Evolutionary conservation across 257 asterid species (phyloP), one percentile per base, ranked within the genome.

Genomic region (Buddleja alternifolia): DNA sequence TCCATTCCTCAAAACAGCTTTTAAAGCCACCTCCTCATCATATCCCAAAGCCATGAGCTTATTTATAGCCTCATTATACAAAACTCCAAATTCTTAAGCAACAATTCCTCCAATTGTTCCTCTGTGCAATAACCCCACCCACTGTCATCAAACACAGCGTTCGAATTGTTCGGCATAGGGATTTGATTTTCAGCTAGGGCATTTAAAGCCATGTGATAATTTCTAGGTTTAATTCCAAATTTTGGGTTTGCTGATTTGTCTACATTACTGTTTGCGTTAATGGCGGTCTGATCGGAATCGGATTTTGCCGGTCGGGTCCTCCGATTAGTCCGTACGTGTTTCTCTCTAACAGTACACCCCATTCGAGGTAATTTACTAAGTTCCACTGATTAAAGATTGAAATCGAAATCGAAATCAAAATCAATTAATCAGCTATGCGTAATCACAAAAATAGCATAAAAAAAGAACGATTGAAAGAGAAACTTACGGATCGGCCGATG

Each of bases 331-430:
- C 95, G 83, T 67, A 83, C 80, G 67, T 84, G 89, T 52, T 93
- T 93, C 17, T 93, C 97, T 47, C 95, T 82, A 7, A 77, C 82
- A 7, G 84, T 82, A 61, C 88, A 77, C 10, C 95, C 94, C 97
- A 88, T 90, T 90, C 45, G 16, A 20, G 37, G n/a, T n/a, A 75
- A 66, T 63, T 44, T 47, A 29, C 56, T 42, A 40, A 63, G n/a
- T 60, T 58, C 24, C 36, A 34, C 53, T 37, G 64, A 69, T 59
- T 66, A 52, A 14, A 32, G 2, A 16, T 21, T 29, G 5, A 44
- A 70, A 40, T 16, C 57, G 40, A 44, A 51, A 64, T 12, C 3
- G 34, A 29, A 29, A 29, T 29, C 34, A 29, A 25, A 17, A 70
- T 48, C 39, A 73, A 63, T 11, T 29, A 67, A 64, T 72, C 75